phyloP scores from a whole-genome alignment of 1,284 basidiomycete genomes.

The Puccinia triticina region DNA sequence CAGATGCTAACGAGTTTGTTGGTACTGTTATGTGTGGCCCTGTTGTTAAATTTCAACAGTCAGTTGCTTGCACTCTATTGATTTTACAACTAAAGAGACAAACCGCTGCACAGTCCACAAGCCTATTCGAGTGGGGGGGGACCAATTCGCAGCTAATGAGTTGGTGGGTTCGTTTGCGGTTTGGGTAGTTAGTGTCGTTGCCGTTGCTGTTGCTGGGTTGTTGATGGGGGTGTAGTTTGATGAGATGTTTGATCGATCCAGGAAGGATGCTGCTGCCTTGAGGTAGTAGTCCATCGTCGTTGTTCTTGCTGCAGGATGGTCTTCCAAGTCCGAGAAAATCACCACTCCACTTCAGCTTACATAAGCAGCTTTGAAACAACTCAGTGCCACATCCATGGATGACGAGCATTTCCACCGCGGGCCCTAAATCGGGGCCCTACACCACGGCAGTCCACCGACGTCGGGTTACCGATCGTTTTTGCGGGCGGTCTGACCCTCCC shows the following conservation, averaged over 20 bases:
- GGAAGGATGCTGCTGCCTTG: slow-evolving; percentile 50
- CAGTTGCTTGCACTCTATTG: background rate
- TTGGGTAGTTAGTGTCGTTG: background rate
- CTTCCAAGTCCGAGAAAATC: no score
- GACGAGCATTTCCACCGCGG: no score
- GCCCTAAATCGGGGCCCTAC: no score
- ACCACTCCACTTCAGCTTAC: background rate
- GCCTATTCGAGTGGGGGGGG: slow-evolving; percentile 24
- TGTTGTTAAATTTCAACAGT: background rate
- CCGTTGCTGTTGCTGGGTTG: slow-evolving; percentile 16
- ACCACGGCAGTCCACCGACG: no score
- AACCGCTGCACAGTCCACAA: slow-evolving; percentile 45
- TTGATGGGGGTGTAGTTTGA: slow-evolving; percentile 27
- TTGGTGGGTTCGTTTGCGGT: background rate
- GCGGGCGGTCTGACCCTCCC: no score
- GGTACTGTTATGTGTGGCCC: slow-evolving; percentile 38
- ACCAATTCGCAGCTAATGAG: slow-evolving; percentile 35
- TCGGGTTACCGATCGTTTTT: no score
- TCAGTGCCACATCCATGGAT: no score
- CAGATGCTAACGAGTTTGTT: slow-evolving; percentile 50
- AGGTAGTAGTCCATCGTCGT: slow-evolving; percentile 27
- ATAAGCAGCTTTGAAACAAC: no score
- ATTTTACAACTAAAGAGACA: slow-evolving; percentile 6
- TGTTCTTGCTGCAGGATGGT: background rate
- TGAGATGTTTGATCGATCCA: slow-evolving; percentile 48